These are phyloP conservation scores for Penicillium argentinense DNA, from an alignment of 495 filamentous ascomycete genomes.

Conservation along the genomic window DNA sequence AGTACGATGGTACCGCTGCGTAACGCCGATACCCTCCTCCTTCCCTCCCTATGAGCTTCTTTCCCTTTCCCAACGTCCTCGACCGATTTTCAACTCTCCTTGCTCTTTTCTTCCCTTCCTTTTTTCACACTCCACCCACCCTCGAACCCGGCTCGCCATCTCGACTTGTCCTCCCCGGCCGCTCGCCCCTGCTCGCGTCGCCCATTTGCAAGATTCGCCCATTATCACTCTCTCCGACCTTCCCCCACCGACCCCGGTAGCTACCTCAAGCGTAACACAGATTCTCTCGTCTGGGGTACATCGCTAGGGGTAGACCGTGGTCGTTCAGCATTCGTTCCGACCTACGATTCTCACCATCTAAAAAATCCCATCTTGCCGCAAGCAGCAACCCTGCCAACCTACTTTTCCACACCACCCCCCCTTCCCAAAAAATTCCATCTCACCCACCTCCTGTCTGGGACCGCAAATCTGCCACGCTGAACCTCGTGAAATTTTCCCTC, in stretches of 20 bases:
- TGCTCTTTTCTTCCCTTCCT: slow-evolving; percentile 3
- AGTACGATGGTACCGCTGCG: background rate
- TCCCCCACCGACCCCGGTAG: slow-evolving; percentile 31
- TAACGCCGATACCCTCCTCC: slow-evolving; percentile 17
- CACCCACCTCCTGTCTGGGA: too few relatives aligned
- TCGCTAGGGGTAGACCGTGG: slow-evolving; percentile 47
- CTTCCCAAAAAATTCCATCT: too few relatives aligned
- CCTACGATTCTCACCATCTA: slow-evolving; percentile 6
- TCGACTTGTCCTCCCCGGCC: slow-evolving; percentile 6
- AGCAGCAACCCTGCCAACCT: slow-evolving; percentile 18
- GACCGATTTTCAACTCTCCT: slow-evolving; percentile 15
- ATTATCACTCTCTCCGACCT: slow-evolving; percentile 10
- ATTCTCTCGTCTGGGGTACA: slow-evolving; percentile 42
- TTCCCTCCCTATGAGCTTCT: slow-evolving; percentile 10
- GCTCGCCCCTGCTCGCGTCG: background rate
- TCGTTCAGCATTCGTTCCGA: slow-evolving; percentile 24
- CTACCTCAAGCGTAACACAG: slow-evolving; percentile 49
- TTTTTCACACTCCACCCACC: background rate
- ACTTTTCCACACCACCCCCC: background rate
- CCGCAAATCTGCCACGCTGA: slow-evolving; percentile 28
- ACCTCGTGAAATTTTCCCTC: slow-evolving; percentile 15
- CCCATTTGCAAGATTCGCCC: slow-evolving; percentile 9
- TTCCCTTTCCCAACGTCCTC: slow-evolving; percentile 1
- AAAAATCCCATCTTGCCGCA: slow-evolving; percentile 6
- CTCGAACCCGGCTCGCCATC: background rate